A percentile compares a stretch with the other conserved stretches of the same genome.
Conservation (phyloP, 371 early-diverging fungal species). For the Phascolomyces articulosus region DNA sequence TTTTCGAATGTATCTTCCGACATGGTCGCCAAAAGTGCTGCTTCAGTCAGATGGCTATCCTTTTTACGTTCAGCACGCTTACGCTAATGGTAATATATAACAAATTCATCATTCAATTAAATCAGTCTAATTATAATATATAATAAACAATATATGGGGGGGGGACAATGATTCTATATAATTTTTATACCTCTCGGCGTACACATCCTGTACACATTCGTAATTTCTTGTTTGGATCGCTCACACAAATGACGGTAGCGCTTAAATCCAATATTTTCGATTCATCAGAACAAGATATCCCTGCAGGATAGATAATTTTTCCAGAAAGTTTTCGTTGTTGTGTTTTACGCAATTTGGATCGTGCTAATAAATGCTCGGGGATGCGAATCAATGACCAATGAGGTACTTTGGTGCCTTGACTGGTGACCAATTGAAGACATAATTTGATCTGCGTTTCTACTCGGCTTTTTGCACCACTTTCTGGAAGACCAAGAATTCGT, state of each 20-base stretch:
- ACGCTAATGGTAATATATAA: slow-evolving; percentile 23
- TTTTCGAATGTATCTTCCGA: slow-evolving; percentile 30
- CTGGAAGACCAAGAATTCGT: slow-evolving; percentile 71
- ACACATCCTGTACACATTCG: slow-evolving; percentile 84
- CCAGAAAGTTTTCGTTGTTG: not conserved
- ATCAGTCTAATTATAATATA: no score
- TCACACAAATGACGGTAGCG: slow-evolving; percentile 82
- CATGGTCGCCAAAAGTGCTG: not conserved
- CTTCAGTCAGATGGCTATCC: slow-evolving; percentile 24
- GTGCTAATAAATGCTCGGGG: slow-evolving; percentile 81
- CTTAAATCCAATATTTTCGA: slow-evolving; percentile 64
- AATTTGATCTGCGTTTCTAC: slow-evolving; percentile 87
- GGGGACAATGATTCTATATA: no score
- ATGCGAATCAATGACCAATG: slow-evolving; percentile 83
- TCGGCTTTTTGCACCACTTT: slow-evolving; percentile 75
- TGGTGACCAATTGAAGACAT: slow-evolving; percentile 71
- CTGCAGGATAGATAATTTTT: no score
- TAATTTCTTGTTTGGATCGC: slow-evolving; percentile 73
- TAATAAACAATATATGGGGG: no score
- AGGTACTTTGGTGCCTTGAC: slow-evolving; percentile 73
- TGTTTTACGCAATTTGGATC: slow-evolving; percentile 59
- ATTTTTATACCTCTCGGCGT: slow-evolving; percentile 67
- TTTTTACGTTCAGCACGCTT: slow-evolving; percentile 52
- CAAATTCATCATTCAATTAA: no score
- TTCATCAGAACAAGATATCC: slow-evolving; percentile 22